These are phyloP conservation scores for Cutaneotrichosporon curvatum DNA, from an alignment of 1,284 basidiomycete genomes.

Conservation along the genomic window DNA sequence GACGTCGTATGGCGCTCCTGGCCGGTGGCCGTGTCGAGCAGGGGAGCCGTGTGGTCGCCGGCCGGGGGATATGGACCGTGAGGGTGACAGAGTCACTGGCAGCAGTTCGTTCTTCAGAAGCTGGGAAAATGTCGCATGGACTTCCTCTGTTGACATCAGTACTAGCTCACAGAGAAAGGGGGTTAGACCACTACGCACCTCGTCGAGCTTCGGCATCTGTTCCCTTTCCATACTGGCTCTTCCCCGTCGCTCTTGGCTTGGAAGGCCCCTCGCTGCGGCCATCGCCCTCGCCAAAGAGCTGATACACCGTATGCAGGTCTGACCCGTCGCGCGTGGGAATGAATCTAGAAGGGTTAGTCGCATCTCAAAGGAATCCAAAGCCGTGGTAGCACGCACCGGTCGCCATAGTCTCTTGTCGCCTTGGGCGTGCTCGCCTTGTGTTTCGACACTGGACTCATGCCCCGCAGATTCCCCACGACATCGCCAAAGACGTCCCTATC, in stretches of 20 bases:
- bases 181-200: slow-evolving; percentile 29
- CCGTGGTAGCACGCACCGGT: slow-evolving; percentile 34
- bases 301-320: slow-evolving; percentile 50
- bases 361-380: too few species aligned
- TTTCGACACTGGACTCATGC: slow-evolving; percentile 21
- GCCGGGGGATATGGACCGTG: slow-evolving; percentile 19
- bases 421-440: slow-evolving; percentile 22
- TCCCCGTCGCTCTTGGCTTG: slow-evolving; percentile 35
- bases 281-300: slow-evolving; percentile 46
- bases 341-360: too few species aligned
- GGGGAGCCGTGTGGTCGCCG: slow-evolving; percentile 11
- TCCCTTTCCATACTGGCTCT: slow-evolving; percentile 24
- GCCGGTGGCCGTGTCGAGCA: slow-evolving; percentile 24
- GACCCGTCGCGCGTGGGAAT: slow-evolving; percentile 51
- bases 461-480: slow-evolving; percentile 17
- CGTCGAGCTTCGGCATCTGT: slow-evolving; percentile 45
- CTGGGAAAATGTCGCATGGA: slow-evolving; percentile 51
- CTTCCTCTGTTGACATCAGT: slow-evolving; percentile 46
- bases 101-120: slow-evolving; percentile 52
- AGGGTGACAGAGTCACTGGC: slow-evolving; percentile 29
- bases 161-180: too few species aligned
- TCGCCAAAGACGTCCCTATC: slow-evolving; percentile 36
- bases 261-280: slow-evolving; percentile 13
- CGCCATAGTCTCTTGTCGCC: slow-evolving; percentile 42
- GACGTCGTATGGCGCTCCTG: slow-evolving; percentile 21